phyloP scores from a whole-genome alignment of 306 rosid genomes.

The Astragalus glycyphyllos region DNA sequence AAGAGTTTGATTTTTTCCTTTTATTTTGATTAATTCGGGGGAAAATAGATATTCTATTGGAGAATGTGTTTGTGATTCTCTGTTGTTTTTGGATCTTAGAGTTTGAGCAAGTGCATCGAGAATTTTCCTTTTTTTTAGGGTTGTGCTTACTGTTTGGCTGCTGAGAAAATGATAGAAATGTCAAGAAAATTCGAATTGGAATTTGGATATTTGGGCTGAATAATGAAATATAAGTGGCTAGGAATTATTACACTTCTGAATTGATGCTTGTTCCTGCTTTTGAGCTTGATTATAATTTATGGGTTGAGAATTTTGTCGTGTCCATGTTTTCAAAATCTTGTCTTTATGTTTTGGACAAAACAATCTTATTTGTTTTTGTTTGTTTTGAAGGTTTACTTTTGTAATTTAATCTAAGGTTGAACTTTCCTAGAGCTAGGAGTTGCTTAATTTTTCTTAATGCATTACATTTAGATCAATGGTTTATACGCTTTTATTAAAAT shows the following conservation, averaged over 20 bases:
- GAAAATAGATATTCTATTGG: background rate
- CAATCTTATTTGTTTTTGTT: background rate
- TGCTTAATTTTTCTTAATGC: slow-evolving; percentile 7
- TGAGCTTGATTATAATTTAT: background rate
- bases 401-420: background rate
- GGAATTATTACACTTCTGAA: slow-evolving; percentile 1
- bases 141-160: slow-evolving; percentile 37
- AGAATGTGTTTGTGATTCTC: slow-evolving; percentile 12
- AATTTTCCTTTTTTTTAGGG: background rate
- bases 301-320: slow-evolving; percentile 2
- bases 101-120: slow-evolving; percentile 5
- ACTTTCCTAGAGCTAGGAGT: slow-evolving; percentile 3
- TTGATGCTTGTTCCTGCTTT: background rate
- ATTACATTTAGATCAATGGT: slow-evolving; percentile 18
- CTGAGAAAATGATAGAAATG: slow-evolving; percentile 33
- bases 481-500: background rate
- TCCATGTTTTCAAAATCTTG: slow-evolving; percentile 28
- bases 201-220: slow-evolving; percentile 6
- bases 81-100: slow-evolving; percentile 25
- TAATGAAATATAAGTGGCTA: background rate
- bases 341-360: background rate
- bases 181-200: slow-evolving; percentile 13
- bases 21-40: background rate
- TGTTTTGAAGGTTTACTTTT: background rate
- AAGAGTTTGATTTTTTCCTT: slow-evolving; percentile 7